Evolutionary conservation across 192 early-diverging fungal genomes (phyloP).

Genomic region (Podila minutissima): DNA sequence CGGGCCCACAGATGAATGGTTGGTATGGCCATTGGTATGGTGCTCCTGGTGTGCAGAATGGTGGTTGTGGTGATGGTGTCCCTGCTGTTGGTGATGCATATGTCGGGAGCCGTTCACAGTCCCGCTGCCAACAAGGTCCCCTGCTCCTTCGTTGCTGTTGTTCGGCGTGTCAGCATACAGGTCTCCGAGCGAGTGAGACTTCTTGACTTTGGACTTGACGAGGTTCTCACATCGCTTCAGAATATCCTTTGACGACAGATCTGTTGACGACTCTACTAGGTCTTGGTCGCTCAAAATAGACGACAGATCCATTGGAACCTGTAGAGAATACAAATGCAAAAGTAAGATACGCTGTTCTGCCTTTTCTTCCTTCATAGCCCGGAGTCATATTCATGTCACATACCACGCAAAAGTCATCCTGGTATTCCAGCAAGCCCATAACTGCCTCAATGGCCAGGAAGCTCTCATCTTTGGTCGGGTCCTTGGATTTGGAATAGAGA

Average conservation of each 20-base stretch:
- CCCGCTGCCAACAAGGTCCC: not conserved
- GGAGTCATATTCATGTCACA: constrained; percentile 4
- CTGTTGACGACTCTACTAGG: constrained; percentile 56
- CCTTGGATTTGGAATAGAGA: constrained; percentile 85
- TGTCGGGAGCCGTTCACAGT: constrained; percentile 6
- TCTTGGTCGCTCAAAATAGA: constrained; percentile 60
- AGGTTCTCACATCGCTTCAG: constrained; percentile 64
- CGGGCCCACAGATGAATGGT: constrained; percentile 1
- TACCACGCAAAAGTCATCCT: constrained; percentile 75
- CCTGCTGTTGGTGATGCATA: not conserved
- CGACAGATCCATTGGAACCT: constrained; percentile 66
- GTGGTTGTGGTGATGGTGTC: constrained; percentile 6
- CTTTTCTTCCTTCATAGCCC: too few species aligned
- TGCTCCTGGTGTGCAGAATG: constrained; percentile 5
- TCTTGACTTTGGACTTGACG: constrained; percentile 55
- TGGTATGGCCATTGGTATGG: constrained; percentile 6
- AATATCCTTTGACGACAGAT: constrained; percentile 63
- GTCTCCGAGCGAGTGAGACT: constrained; percentile 50
- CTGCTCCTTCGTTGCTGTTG: constrained; percentile 4
- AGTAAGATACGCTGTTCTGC: not conserved
- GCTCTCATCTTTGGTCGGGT: constrained; percentile 79
- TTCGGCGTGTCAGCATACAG: constrained; percentile 21
- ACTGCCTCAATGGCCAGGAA: constrained; percentile 75
- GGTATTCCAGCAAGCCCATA: constrained; percentile 72
- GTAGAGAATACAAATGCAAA: not conserved